Base-by-base conservation (phyloP, 2,329 filamentous ascomycete genomes). In the Shiraia bambusicola region DNA sequence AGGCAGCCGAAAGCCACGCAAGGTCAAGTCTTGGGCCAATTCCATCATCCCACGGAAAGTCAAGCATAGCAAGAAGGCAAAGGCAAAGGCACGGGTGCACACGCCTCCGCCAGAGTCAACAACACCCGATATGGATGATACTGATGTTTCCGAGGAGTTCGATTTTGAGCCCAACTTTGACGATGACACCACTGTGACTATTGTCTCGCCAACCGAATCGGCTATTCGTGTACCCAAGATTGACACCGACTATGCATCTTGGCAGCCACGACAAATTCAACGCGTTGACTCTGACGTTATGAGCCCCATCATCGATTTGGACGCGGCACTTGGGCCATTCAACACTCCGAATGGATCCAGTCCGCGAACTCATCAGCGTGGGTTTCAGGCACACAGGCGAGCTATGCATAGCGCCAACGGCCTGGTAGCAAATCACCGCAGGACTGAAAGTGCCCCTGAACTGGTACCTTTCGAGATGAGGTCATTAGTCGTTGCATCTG, bases 281-380 rank as follows among this genome's bases (percentile, higher is more conserved):
- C 63, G 60, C 68, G 73, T 52, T 45, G 47, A 69, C 35, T 65
- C 66, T n/a, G 88, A 94, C 45, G 67, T 80, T 3, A 78, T 84
- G 37, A 88, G 83, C 59, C 84, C 87, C 6, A 86, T 96, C 67
- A 94, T 98, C 50, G 93, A 98, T 66, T 74, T 98, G 29, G 93
- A 98, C 70, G 92, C 91, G 13, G 93, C 92, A 17, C 77, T 97
- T 1, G 91, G 90, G 2, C 90, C 92, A 0, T 95, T 95, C 69
- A 93, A 94, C 58, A 95, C 90, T 0, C 87, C 87, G 17, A 73
- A 83, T 44, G 86, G 84, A 47, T 80, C 82, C 2, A 83, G 82
- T 6, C 82, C 86, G 52, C 75, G 75, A 44, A 76, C 76, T 1
- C 58, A 58, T 9, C 59, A 65, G 39, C 63, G 65, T 25, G 65